phyloP scores from a whole-genome alignment of 495 filamentous ascomycete genomes.

The Aspergillus diversus region DNA sequence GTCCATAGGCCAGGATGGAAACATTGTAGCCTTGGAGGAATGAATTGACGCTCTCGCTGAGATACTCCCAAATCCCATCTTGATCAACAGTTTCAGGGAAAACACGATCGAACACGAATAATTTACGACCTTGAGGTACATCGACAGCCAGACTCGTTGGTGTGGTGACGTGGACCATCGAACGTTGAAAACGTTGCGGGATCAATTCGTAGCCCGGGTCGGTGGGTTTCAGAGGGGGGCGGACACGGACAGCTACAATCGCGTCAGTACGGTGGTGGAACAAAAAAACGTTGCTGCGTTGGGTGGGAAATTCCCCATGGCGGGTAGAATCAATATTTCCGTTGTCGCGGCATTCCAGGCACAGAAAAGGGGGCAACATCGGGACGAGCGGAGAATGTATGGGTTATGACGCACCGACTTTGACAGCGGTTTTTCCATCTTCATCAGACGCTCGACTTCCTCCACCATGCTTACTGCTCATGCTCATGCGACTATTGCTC shows the following conservation, averaged over 20 bases:
- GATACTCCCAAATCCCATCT: slow-evolving; percentile 93
- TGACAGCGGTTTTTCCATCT: slow-evolving; percentile 93
- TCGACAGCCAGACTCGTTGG: slow-evolving; percentile 86
- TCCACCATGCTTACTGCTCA: slow-evolving; percentile 75
- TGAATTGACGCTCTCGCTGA: slow-evolving; percentile 85
- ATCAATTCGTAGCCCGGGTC: slow-evolving; percentile 95
- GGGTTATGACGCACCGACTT: slow-evolving; percentile 83
- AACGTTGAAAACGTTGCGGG: slow-evolving; percentile 90
- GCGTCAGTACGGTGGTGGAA: slow-evolving; percentile 20
- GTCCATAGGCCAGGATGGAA: slow-evolving; percentile 94
- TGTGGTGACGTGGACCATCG: slow-evolving; percentile 87
- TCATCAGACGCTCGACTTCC: slow-evolving; percentile 92
- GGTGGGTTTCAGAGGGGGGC: slow-evolving; percentile 78
- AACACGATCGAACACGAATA: slow-evolving; percentile 95
- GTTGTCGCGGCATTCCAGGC: slow-evolving; percentile 2
- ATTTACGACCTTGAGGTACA: slow-evolving; percentile 85
- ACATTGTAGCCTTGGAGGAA: slow-evolving; percentile 99
- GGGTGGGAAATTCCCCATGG: background rate
- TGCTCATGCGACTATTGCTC: slow-evolving; percentile 89
- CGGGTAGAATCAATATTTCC: slow-evolving; percentile 5
- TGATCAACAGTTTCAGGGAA: slow-evolving; percentile 85
- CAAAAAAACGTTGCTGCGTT: slow-evolving; percentile 9
- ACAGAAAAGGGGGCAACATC: slow-evolving; percentile 10
- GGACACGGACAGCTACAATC: slow-evolving; percentile 82
- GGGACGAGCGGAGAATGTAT: background rate